A percentile compares a stretch with the other conserved stretches of the same genome.
Evolutionary conservation across 2,329 filamentous ascomycete genomes (phyloP).

Genomic region (Claviceps capensis): DNA sequence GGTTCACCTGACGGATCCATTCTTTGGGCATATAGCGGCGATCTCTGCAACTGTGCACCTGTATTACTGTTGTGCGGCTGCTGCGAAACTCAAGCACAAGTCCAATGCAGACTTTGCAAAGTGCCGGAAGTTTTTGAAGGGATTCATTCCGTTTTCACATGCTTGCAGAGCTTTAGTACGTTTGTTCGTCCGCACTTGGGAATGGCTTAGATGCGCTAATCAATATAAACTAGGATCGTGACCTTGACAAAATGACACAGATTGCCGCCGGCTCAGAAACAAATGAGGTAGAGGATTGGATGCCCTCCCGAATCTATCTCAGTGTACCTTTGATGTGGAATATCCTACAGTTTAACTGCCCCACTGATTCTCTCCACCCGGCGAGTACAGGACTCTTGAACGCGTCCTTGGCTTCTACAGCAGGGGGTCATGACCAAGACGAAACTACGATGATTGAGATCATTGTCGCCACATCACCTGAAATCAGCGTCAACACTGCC

Average conservation of each 20-base stretch:
- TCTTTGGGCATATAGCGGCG: conserved; percentile 36
- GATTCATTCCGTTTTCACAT: conserved; percentile 31
- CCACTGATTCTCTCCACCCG: conserved; percentile 21
- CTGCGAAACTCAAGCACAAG: conserved; percentile 33
- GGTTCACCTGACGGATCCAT: conserved; percentile 34
- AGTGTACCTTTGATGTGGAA: conserved; percentile 40
- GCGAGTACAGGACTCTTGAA: conserved; percentile 27
- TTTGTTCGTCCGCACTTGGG: background rate
- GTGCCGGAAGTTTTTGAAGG: conserved; percentile 33
- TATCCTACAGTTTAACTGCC: conserved; percentile 33
- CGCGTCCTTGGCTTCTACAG: conserved; percentile 23
- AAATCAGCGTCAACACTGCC: conserved; percentile 35
- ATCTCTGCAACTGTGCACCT: conserved; percentile 40
- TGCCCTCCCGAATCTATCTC: conserved; percentile 37
- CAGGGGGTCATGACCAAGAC: conserved; percentile 17
- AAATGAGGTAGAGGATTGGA: conserved; percentile 36
- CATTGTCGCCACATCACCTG: conserved; percentile 35
- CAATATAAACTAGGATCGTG: conserved; percentile 25
- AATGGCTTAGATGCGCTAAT: background rate
- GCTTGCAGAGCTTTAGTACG: conserved; percentile 32
- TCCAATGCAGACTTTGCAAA: conserved; percentile 38
- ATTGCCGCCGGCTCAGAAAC: conserved; percentile 35
- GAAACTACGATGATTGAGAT: conserved; percentile 31
- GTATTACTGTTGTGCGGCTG: conserved; percentile 38
- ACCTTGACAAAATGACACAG: conserved; percentile 32